Evolutionary conservation across 2,329 filamentous ascomycete species (phyloP), one percentile per base, ranked within the genome.

Genomic region (Fusarium caatingaense): DNA sequence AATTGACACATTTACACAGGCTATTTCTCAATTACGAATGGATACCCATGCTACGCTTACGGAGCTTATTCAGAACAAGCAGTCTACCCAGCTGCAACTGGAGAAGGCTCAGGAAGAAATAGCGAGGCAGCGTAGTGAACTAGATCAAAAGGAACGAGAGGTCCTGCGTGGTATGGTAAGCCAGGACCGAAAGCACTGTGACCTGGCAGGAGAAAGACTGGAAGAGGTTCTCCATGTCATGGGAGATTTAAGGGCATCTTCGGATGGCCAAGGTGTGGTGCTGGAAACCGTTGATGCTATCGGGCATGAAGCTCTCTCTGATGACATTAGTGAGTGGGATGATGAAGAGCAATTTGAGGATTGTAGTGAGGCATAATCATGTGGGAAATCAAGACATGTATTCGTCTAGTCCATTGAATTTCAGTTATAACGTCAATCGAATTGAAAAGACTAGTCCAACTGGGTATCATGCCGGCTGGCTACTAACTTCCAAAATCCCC

Each of bases 401-500:
- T 37, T 37, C 32, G 0, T 37, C 16, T 37, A 37, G 32, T 37
- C 32, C 16, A 6, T 37, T 18, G 1, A 6, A 1, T 37, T 37
- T 37, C 16, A 37, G 6, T 37, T 11, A 5, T 18, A 1, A 11
- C 6, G 32, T 37, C 32, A 5, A 37, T 37, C 9, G 6, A 37
- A 37, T 3, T 5, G 3, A 5, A 37, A 0, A 37, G 16, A 18
- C 32, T 11, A 4, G 1, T 11, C 1, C 16, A 37, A 11, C 5
- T 18, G 6, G 16, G 32, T 37, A 37, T 37, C 5, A 3, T 37
- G 32, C 16, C 32, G 16, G 5, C 16, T 2, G 5, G 16, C 32
- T 37, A 37, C 16, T 37, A 18, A 18, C 5, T 37, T 16, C 32
- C 16, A 37, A 37, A 37, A 5, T 37, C 32, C 32, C 0, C 10